A percentile compares a stretch with the other conserved stretches of the same genome.
Conservation (phyloP, 192 early-diverging fungal species). For the Haplosporangium gracile region DNA sequence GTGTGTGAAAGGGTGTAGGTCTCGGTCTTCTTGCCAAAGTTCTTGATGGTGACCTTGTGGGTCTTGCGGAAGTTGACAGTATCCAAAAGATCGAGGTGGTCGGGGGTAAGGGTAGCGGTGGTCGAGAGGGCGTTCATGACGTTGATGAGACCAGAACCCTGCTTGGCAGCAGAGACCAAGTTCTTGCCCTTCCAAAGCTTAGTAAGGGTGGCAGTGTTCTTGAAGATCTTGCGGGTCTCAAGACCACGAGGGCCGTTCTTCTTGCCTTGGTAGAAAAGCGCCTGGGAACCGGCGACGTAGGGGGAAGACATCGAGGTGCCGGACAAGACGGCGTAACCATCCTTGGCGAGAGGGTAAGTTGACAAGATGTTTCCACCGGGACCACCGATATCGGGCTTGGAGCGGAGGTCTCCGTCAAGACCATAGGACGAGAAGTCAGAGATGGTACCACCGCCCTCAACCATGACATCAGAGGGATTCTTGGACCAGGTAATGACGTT, state of each 20-base stretch:
- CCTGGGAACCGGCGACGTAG: slow-evolving; percentile 56
- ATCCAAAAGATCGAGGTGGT: slow-evolving; percentile 43
- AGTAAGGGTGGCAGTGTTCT: slow-evolving; percentile 39
- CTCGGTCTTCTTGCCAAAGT: slow-evolving; percentile 43
- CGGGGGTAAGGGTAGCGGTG: slow-evolving; percentile 31
- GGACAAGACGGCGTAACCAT: slow-evolving; percentile 32
- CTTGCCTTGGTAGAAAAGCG: slow-evolving; percentile 47
- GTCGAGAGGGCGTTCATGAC: slow-evolving; percentile 34
- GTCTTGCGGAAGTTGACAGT: slow-evolving; percentile 31
- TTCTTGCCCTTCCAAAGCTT: slow-evolving; percentile 16
- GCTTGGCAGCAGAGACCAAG: slow-evolving; percentile 44
- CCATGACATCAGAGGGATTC: not conserved
- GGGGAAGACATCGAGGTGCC: slow-evolving; percentile 65
- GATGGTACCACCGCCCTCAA: slow-evolving; percentile 58
- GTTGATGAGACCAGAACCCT: slow-evolving; percentile 55
- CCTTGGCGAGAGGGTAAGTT: slow-evolving; percentile 33
- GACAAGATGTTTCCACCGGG: slow-evolving; percentile 65
- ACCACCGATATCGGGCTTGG: slow-evolving; percentile 69
- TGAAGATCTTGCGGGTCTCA: slow-evolving; percentile 34
- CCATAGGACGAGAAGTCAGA: slow-evolving; percentile 77
- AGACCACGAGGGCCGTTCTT: slow-evolving; percentile 28
- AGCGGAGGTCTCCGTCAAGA: slow-evolving; percentile 69
- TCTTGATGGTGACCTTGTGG: slow-evolving; percentile 56
- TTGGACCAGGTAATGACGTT: slow-evolving; percentile 16
- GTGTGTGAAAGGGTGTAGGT: slow-evolving; percentile 51